Evolutionary conservation across 306 rosid genomes (phyloP), one percentile per base, ranked within the genome.

Genomic region (Vigna trinervia): DNA sequence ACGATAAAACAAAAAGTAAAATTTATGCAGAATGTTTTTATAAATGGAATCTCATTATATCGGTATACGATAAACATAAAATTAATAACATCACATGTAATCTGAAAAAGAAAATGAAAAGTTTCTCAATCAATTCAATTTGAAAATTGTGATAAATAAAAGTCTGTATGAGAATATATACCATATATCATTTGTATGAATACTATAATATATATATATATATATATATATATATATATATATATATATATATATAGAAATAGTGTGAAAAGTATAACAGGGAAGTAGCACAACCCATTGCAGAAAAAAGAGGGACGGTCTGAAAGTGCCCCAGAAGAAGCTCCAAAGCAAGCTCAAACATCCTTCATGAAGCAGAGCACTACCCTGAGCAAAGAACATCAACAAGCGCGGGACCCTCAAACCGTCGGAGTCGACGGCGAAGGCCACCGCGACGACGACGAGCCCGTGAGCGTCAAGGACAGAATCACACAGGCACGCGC

Each of bases 291-390:
- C 6, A 6, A 43, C 6, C 17, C 65, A 32, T 41, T 83, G 88
- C 91, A 91, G 90, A 83, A 73, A 71, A 80, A 15, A 3, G 84
- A 80, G 2, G 74, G 7, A 15, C 81, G 80, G 28, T 41, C 13
- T 69, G 30, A 84, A 66, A 63, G 23, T 23, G 74, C 23, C 13
- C 46, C 69, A 8, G 48, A 70, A 36, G 57, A 19, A 34, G 7
- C 72, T 0, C 32, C 84, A 20, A 12, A 17, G 1, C 51, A 65
- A 32, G 62, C 56, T 48, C 83, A 60, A 73, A 3, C 88, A 0
- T 80, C 90, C 1, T 75, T 70, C 70, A 68, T 78, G 74, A 77
- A 80, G 83, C 84, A 83, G 30, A 77, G 28, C 15, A 78, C 73
- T 39, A 50, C 12, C 23, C 12, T 77, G 23, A 79, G 73, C 76